Percentiles rank a stretch among this genome's conserved stretches.
Conservation (phyloP, 306 rosid genomes). For the Purshia tridentata region DNA sequence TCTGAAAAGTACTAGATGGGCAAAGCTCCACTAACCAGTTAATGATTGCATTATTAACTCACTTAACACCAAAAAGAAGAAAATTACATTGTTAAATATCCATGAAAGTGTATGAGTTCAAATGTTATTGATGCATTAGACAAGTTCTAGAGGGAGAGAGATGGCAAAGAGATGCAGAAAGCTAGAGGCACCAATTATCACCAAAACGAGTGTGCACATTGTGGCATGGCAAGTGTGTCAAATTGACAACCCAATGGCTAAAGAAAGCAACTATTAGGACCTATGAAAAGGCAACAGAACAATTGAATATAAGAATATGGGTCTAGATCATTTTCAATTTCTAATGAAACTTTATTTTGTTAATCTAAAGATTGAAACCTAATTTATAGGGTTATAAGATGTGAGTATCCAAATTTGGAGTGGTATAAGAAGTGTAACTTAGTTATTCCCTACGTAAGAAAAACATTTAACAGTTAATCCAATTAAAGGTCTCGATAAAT, state of each 20-base stretch:
- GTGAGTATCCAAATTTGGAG: not conserved
- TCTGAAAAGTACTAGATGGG: slow-evolving; percentile 3
- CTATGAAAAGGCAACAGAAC: not conserved
- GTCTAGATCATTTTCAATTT: not conserved
- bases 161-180: not conserved
- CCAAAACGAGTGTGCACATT: not conserved
- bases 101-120: not conserved
- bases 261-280: not conserved
- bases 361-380: not conserved
- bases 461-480: no score
- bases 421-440: no score
- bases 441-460: no score
- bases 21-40: slow-evolving; percentile 40
- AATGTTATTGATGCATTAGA: not conserved
- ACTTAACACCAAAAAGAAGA: not conserved
- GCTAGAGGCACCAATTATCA: not conserved
- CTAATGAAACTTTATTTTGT: not conserved
- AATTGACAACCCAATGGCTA: not conserved
- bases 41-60: slow-evolving; percentile 35
- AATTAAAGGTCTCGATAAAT: no score
- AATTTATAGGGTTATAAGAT: not conserved
- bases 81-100: not conserved
- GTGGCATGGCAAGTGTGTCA: not conserved
- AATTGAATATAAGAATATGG: not conserved
- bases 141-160: not conserved